These are phyloP conservation scores for Hanseniaspora guilliermondii DNA, from an alignment of 805 yeast genomes.

Conservation along the genomic window DNA sequence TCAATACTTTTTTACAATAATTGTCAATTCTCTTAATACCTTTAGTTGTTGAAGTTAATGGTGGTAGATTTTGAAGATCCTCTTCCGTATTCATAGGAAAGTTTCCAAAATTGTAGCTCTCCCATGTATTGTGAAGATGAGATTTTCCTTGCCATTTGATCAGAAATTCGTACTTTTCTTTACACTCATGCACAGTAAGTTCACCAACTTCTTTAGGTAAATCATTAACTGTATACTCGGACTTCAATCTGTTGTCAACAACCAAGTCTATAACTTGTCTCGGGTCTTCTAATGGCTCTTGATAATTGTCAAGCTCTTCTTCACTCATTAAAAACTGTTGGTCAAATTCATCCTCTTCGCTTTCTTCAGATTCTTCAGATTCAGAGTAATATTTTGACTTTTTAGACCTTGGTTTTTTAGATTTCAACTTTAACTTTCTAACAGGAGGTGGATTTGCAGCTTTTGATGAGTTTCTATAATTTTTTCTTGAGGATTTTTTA, in stretches of 20 bases:
- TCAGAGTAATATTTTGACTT: constrained; percentile 18
- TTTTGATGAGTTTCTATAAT: constrained; percentile 16
- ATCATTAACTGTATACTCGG: constrained; percentile 27
- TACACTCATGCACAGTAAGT: constrained; percentile 37
- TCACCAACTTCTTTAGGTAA: constrained; percentile 21
- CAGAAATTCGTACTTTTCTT: constrained; percentile 44
- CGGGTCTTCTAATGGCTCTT: constrained; percentile 13
- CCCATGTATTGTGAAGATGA: constrained; percentile 95
- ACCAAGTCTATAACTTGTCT: constrained; percentile 1
- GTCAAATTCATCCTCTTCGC: constrained; percentile 22
- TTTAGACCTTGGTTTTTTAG: neutral
- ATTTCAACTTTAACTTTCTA: constrained; percentile 1
- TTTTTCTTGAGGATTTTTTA: neutral
- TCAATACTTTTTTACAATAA: constrained; percentile 66
- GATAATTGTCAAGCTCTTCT: constrained; percentile 21
- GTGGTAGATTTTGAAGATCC: constrained; percentile 11
- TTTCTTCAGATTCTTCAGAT: constrained; percentile 21
- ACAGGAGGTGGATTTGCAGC: constrained; percentile 2
- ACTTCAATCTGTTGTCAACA: constrained; percentile 13
- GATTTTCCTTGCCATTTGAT: constrained; percentile 82
- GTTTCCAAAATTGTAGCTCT: constrained; percentile 26
- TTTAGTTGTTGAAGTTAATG: constrained; percentile 30
- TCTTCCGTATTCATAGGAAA: constrained; percentile 30
- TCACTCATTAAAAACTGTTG: constrained; percentile 17
- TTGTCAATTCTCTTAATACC: constrained; percentile 84